Evolutionary conservation across 1,284 basidiomycete species (phyloP), one percentile per base, ranked within the genome.

Genomic region (Clitocybe nebularis): DNA sequence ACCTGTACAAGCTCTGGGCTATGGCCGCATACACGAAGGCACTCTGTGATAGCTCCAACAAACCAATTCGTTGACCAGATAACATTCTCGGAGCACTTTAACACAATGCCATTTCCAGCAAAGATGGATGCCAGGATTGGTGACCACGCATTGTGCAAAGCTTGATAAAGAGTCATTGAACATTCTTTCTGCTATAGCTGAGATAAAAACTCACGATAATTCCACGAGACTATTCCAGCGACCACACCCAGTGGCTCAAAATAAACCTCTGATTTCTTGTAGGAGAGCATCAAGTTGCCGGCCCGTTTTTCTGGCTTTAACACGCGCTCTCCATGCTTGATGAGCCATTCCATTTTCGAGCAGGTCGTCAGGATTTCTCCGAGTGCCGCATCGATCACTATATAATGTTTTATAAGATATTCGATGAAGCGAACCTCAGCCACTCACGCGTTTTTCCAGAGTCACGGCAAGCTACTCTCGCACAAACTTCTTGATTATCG

Each of bases 161-260:
- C 89, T 91, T 51, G 2, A 32, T 26, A 33, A 20, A 16, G 11
- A 25, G 22, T 32, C 3, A n/a, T 30, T 14, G 17, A 16, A 26
- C 8, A 36, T 26, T 24, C 22, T 36, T 30, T 16, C 46, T 43
- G 21, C 26, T 9, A 45, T 25, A 29, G 17, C 32, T 28, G 42
- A 21, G 1, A 41, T 11, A 19, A 24, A 23, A 5, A 72, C 84
- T 41, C 55, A 90, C 88, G 85, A 61, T 92, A 91, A 57, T 91
- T 93, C 92, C 94, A 97, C 0, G 91, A 95, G 1, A 98, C 93
- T 46, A 94, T 86, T 0, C 87, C 95, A 30, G 86, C 81, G 7
- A 96, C 90, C 0, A 94, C 89, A 21, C 95, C 95, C n/a, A 94
- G 76, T 5, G 95, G 95, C 49, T 94, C 90, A 59, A 92, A 94